Evolutionary conservation across 169 alveolate genomes (phyloP).

Genomic region (Plasmodium vinckei): DNA sequence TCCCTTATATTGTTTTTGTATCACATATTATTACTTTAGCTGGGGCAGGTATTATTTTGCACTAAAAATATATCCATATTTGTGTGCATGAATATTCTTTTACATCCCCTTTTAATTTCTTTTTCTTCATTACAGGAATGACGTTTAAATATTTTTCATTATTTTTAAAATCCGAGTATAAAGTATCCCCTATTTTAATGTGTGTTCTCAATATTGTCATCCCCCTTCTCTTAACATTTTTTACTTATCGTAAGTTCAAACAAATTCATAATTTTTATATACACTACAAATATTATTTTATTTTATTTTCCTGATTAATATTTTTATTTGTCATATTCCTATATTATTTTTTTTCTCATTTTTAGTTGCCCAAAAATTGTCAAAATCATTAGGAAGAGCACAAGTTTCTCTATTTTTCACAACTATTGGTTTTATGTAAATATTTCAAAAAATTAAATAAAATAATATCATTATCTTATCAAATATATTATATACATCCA

Average conservation of each 20-base stretch:
- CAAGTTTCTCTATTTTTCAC: conserved; percentile 73
- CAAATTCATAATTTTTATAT: no score
- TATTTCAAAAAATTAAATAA: conserved; percentile 1
- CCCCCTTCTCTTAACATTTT: conserved; percentile 46
- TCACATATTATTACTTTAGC: conserved; percentile 68
- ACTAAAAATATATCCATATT: no score
- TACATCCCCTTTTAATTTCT: neutral
- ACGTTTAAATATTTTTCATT: conserved; percentile 68
- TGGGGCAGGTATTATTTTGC: conserved; percentile 37
- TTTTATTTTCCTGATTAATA: neutral
- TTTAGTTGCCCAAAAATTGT: conserved; percentile 58
- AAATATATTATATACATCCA: neutral
- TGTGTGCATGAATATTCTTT: neutral
- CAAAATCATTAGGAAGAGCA: conserved; percentile 68
- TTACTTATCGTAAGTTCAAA: conserved; percentile 36
- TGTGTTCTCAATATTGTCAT: conserved; percentile 62
- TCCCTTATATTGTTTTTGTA: conserved; percentile 68
- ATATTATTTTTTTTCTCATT: neutral
- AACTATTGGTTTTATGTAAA: conserved; percentile 58
- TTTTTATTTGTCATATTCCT: neutral
- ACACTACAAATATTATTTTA: no score
- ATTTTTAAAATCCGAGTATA: conserved; percentile 54
- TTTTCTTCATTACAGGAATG: conserved; percentile 27
- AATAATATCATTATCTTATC: neutral
- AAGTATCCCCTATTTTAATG: conserved; percentile 60